A percentile compares a stretch with the other conserved stretches of the same genome.
phyloP scores from a whole-genome alignment of 75 land plant genomes.

The Picea sitchensis region DNA sequence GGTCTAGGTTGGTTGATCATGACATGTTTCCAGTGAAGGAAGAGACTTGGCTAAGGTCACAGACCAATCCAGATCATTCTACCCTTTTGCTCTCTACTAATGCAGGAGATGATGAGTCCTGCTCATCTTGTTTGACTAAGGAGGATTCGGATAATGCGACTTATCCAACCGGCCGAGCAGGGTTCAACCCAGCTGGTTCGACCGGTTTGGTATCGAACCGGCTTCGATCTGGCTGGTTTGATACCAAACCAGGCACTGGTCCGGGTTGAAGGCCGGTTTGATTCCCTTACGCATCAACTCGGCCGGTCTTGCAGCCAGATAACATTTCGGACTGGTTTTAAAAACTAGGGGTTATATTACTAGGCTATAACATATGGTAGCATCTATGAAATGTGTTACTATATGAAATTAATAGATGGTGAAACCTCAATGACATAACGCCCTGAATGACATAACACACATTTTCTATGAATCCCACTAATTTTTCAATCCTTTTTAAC shows the following conservation, averaged over 20 bases:
- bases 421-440: neutral
- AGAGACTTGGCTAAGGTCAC: neutral
- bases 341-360: neutral
- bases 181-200: too few species aligned
- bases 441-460: too few species aligned
- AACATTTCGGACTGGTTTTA: too few species aligned
- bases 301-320: too few species aligned
- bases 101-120: constrained; percentile 3
- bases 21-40: neutral
- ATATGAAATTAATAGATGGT: neutral
- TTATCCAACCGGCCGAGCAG: neutral
- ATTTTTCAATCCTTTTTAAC: too few species aligned
- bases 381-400: neutral
- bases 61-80: neutral
- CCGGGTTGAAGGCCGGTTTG: too few species aligned
- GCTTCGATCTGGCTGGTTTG: too few species aligned
- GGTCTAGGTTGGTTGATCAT: neutral
- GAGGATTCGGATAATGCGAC: neutral
- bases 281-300: too few species aligned
- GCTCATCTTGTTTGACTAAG: neutral
- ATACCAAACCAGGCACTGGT: too few species aligned
- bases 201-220: too few species aligned
- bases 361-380: neutral
- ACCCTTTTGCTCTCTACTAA: neutral
- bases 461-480: too few species aligned